A percentile compares a stretch with the other conserved stretches of the same genome.
These are phyloP conservation scores for Brassica carinata DNA, from an alignment of 345 rosid species.

Conservation along the genomic window DNA sequence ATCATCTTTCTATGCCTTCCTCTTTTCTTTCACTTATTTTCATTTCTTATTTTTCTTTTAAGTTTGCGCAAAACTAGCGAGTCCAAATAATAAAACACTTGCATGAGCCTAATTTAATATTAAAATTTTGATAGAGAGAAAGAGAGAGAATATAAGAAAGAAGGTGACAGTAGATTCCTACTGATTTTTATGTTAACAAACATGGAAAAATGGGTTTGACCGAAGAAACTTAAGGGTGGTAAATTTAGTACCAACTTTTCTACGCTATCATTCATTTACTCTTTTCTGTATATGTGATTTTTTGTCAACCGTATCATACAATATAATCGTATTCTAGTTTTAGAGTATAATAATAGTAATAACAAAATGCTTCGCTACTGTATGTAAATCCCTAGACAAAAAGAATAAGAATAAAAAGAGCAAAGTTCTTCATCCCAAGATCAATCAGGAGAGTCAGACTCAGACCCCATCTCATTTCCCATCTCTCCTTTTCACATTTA, in stretches of 20 bases:
- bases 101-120: constrained; percentile 44
- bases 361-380: constrained; percentile 31
- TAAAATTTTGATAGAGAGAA: not conserved
- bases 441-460: constrained; percentile 51
- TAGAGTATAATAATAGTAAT: constrained; percentile 32
- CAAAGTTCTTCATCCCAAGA: constrained; percentile 63
- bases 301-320: constrained; percentile 25
- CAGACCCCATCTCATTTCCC: constrained; percentile 46
- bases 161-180: constrained; percentile 29
- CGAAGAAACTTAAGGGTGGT: constrained; percentile 31
- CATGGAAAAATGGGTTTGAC: constrained; percentile 49
- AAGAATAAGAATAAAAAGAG: constrained; percentile 53
- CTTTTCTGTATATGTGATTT: not conserved
- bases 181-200: constrained; percentile 29
- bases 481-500: constrained; percentile 41
- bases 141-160: constrained; percentile 26
- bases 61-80: constrained; percentile 41
- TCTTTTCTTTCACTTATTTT: constrained; percentile 44
- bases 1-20: constrained; percentile 68
- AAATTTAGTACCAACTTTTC: constrained; percentile 36
- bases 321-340: constrained; percentile 8
- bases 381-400: constrained; percentile 57
- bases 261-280: constrained; percentile 23
- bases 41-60: constrained; percentile 12
- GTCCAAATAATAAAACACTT: constrained; percentile 38